Evolutionary conservation across 2,329 filamentous ascomycete species (phyloP).

Genomic region (Colletotrichum lini): DNA sequence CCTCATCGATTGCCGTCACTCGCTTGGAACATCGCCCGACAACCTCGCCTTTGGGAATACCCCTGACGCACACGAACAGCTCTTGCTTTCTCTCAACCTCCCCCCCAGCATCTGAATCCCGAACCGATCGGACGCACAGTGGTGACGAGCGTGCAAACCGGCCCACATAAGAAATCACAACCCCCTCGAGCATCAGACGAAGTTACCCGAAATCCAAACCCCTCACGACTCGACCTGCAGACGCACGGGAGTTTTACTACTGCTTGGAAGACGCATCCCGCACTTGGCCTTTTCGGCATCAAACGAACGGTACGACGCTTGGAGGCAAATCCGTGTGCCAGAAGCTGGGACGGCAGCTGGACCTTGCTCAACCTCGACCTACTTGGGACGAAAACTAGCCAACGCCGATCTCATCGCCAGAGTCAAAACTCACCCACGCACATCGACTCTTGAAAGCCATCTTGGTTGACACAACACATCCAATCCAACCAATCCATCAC

Average conservation of each 20-base stretch:
- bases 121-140: constrained; percentile 16
- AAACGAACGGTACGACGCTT: constrained; percentile 18
- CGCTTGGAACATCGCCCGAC: neutral
- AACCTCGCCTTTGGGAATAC: neutral
- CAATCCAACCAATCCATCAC: neutral
- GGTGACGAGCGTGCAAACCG: constrained; percentile 7
- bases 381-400: constrained; percentile 35
- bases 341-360: constrained; percentile 39
- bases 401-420: neutral
- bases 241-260: constrained; percentile 6
- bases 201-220: neutral
- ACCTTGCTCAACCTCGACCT: constrained; percentile 22
- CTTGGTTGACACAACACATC: neutral
- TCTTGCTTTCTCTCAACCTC: constrained; percentile 25
- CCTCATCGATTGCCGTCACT: neutral
- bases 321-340: constrained; percentile 24
- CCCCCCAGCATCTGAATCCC: constrained; percentile 11
- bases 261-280: neutral
- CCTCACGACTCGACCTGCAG: constrained; percentile 6
- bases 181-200: neutral
- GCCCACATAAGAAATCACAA: neutral
- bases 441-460: neutral
- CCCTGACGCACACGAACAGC: constrained; percentile 32
- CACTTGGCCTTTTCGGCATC: constrained; percentile 26
- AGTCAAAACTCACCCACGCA: neutral